A percentile compares a stretch with the other conserved stretches of the same genome.
Evolutionary conservation across 2,329 filamentous ascomycete genomes (phyloP).

Genomic region (Sclerotinia spermophila): DNA sequence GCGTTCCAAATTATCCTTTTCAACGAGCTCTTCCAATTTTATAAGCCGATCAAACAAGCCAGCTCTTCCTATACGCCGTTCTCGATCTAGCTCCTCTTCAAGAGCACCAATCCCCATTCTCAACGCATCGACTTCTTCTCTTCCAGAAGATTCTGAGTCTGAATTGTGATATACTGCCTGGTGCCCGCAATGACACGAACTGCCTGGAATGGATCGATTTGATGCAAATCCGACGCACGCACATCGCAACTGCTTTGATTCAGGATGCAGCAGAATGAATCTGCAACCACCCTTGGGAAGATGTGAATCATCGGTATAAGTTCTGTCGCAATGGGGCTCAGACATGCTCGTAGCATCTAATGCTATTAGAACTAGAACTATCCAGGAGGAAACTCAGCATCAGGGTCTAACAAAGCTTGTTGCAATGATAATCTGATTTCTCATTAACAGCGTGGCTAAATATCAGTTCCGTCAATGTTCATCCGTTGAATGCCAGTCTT

Average conservation of each 20-base stretch:
- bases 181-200: slow-evolving; percentile 57
- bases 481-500: background rate
- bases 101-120: slow-evolving; percentile 45
- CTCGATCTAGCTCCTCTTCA: slow-evolving; percentile 44
- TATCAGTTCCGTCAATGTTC: background rate
- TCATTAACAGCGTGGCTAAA: background rate
- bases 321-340: slow-evolving; percentile 34
- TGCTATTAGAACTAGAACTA: slow-evolving; percentile 28
- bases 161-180: slow-evolving; percentile 56
- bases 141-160: slow-evolving; percentile 45
- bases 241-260: slow-evolving; percentile 56
- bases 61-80: slow-evolving; percentile 33
- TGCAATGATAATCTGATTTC: background rate
- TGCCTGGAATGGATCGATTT: slow-evolving; percentile 51
- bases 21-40: slow-evolving; percentile 52
- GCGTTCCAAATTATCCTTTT: slow-evolving; percentile 50
- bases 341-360: slow-evolving; percentile 31
- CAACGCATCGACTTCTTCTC: slow-evolving; percentile 48
- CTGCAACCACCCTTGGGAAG: slow-evolving; percentile 57
- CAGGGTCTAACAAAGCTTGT: background rate
- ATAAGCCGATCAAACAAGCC: slow-evolving; percentile 31
- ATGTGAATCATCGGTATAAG: slow-evolving; percentile 41
- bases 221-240: slow-evolving; percentile 56
- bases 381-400: slow-evolving; percentile 26
- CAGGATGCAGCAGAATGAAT: slow-evolving; percentile 55